Conservation (phyloP, 106 monocot species). For the Dendrobium officinale region DNA sequence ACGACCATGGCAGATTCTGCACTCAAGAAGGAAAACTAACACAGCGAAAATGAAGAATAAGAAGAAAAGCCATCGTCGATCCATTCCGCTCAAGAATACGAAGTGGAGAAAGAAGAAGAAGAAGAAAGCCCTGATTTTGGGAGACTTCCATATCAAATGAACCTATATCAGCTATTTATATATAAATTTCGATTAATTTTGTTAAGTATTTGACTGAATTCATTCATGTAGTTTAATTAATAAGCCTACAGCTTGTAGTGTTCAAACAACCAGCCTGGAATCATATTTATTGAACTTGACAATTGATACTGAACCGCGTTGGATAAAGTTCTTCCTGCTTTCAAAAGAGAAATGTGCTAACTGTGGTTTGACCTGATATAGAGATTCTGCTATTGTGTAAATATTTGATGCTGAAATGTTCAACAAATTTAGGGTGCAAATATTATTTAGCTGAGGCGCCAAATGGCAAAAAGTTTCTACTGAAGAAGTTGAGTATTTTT, state of each 20-base stretch:
- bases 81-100: neutral
- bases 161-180: neutral
- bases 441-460: too few species aligned
- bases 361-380: too few species aligned
- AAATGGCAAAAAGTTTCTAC: too few species aligned
- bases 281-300: too few species aligned
- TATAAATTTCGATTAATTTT: neutral
- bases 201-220: neutral
- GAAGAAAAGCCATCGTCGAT: neutral
- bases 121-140: neutral
- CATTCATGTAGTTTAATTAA: neutral
- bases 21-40: neutral
- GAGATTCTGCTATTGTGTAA: too few species aligned
- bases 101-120: neutral
- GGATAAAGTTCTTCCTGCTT: too few species aligned
- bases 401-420: too few species aligned
- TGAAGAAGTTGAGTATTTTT: too few species aligned
- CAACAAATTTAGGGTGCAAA: too few species aligned
- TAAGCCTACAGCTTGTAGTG: neutral
- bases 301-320: too few species aligned
- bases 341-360: too few species aligned
- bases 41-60: neutral
- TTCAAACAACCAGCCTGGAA: neutral
- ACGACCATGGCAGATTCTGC: neutral
- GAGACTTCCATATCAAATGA: neutral